Conservation (phyloP, 495 filamentous ascomycete genomes). For the Staphylotrichum longicolle region DNA sequence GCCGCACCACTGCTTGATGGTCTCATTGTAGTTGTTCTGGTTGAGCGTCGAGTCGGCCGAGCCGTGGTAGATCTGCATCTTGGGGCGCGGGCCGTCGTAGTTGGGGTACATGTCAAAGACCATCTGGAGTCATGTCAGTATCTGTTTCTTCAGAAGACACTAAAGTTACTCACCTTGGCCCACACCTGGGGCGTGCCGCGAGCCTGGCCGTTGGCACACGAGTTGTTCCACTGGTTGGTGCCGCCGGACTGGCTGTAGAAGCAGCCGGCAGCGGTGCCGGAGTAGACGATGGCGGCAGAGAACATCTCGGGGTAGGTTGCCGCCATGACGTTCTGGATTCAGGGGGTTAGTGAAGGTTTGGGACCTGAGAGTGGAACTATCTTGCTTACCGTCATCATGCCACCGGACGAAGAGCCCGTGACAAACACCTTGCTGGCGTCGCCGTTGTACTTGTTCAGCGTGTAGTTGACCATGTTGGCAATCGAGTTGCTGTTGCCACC, state of each 20-base stretch:
- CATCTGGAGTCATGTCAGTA: conserved; percentile 16
- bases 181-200: conserved; percentile 40
- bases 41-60: conserved; percentile 41
- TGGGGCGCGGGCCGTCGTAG: conserved; percentile 45
- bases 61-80: conserved; percentile 55
- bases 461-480: conserved; percentile 58
- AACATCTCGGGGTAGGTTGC: conserved; percentile 45
- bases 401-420: conserved; percentile 54
- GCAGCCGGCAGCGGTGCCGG: conserved; percentile 40
- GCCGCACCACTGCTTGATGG: conserved; percentile 51
- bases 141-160: not conserved
- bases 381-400: conserved; percentile 45
- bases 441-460: conserved; percentile 48
- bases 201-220: conserved; percentile 37
- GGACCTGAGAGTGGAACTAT: not conserved
- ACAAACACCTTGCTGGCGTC: conserved; percentile 51
- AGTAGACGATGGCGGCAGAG: conserved; percentile 40
- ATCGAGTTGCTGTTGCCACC: conserved; percentile 58
- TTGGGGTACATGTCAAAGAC: conserved; percentile 44
- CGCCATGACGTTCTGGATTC: conserved; percentile 33
- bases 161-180: conserved; percentile 27
- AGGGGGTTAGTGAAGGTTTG: too few species aligned
- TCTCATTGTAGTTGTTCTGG: conserved; percentile 50
- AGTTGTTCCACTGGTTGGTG: conserved; percentile 37
- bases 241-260: conserved; percentile 37